Evolutionary conservation across 2,329 filamentous ascomycete species (phyloP).

Genomic region (Epichloe aotearoae): DNA sequence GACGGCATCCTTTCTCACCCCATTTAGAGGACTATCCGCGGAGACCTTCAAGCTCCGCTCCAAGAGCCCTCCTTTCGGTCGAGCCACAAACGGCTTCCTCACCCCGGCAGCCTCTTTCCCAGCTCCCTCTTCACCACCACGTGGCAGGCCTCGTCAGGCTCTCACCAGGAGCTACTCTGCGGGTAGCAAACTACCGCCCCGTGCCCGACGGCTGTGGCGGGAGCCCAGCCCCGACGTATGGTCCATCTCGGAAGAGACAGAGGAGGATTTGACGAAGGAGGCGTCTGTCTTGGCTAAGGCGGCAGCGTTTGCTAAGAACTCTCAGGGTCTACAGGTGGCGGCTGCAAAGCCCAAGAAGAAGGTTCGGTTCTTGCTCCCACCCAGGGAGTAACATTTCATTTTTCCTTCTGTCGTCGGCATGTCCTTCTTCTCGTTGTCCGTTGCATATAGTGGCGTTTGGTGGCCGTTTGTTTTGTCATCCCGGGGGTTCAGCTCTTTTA

Average conservation of each 20-base stretch:
- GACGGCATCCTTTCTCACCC: slow-evolving; percentile 23
- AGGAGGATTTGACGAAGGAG: slow-evolving; percentile 36
- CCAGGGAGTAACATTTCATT: slow-evolving; percentile 18
- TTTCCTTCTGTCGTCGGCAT: not conserved
- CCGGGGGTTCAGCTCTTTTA: not conserved
- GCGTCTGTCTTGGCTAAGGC: slow-evolving; percentile 22
- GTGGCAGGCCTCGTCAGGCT: slow-evolving; percentile 3
- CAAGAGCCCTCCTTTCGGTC: slow-evolving; percentile 20
- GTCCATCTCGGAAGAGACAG: slow-evolving; percentile 46
- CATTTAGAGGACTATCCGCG: slow-evolving; percentile 29
- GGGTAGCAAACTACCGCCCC: slow-evolving; percentile 15
- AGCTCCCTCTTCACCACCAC: slow-evolving; percentile 4
- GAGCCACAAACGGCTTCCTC: slow-evolving; percentile 17
- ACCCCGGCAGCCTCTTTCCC: slow-evolving; percentile 8
- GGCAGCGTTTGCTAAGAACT: slow-evolving; percentile 14
- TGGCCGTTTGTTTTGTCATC: not conserved
- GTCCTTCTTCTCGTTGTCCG: slow-evolving; percentile 5
- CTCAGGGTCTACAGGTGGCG: slow-evolving; percentile 17
- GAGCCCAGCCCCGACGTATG: slow-evolving; percentile 47
- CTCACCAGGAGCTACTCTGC: slow-evolving; percentile 2
- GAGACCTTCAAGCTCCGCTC: slow-evolving; percentile 19
- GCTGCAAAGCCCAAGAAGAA: slow-evolving; percentile 40
- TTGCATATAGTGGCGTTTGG: slow-evolving; percentile 5
- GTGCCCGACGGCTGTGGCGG: slow-evolving; percentile 35
- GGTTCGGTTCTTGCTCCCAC: slow-evolving; percentile 41